Evolutionary conservation across 768 basidiomycete species (phyloP).

Genomic region (Punctularia strigosozonata): DNA sequence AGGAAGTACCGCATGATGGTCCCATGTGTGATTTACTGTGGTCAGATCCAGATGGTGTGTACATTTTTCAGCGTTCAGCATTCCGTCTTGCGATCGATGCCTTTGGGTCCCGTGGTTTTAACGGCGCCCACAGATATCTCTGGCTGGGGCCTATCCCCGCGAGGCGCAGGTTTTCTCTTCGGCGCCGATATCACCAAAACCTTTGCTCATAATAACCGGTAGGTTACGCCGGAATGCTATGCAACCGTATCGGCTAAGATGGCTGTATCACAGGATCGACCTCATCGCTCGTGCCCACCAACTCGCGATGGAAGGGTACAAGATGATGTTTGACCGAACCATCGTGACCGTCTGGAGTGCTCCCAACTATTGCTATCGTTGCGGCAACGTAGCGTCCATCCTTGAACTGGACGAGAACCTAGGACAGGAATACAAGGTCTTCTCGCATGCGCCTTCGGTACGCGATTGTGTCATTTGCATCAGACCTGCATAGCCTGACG

Average conservation of each 20-base stretch:
- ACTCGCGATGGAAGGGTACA: slow-evolving; percentile 95
- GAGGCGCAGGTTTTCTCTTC: slow-evolving; percentile 93
- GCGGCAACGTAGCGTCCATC: slow-evolving; percentile 93
- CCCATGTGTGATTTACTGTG: slow-evolving; percentile 99
- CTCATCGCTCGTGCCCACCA: slow-evolving; percentile 96
- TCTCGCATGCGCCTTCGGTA: slow-evolving; percentile 81
- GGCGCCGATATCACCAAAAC: slow-evolving; percentile 83
- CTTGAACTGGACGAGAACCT: slow-evolving; percentile 90
- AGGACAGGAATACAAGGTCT: slow-evolving; percentile 92
- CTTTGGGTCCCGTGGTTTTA: neutral
- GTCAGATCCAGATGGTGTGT: slow-evolving; percentile 94
- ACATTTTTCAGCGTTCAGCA: slow-evolving; percentile 3
- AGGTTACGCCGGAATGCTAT: no score
- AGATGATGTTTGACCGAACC: slow-evolving; percentile 90
- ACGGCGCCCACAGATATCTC: slow-evolving; percentile 49
- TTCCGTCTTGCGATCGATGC: neutral
- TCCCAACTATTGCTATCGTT: slow-evolving; percentile 98
- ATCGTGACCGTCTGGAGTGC: slow-evolving; percentile 99
- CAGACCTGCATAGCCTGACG: neutral
- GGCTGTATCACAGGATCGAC: no score
- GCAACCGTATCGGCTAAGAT: no score
- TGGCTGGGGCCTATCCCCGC: slow-evolving; percentile 96
- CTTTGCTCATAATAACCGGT: slow-evolving; percentile 87
- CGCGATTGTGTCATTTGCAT: slow-evolving; percentile 16
- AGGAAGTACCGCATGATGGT: slow-evolving; percentile 97